Conservation (phyloP, 768 basidiomycete genomes). For the Pilatotrama ljubarskyi region DNA sequence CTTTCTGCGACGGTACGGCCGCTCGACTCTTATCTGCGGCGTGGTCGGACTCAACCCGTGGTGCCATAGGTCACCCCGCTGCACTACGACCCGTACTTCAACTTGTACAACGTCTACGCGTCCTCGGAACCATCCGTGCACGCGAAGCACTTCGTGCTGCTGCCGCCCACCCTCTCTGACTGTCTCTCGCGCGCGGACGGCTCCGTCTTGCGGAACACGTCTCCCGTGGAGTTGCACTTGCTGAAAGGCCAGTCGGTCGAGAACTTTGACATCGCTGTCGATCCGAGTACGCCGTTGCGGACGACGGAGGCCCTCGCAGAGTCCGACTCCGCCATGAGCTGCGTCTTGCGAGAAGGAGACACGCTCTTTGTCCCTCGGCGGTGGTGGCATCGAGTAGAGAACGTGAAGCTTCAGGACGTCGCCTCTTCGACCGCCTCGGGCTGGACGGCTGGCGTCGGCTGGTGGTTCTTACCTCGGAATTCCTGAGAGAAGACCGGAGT, state of each 20-base stretch:
- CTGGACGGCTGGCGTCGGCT: conserved; percentile 29
- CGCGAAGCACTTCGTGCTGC: conserved; percentile 27
- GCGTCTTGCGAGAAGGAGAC: conserved; percentile 26
- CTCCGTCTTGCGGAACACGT: conserved; percentile 20
- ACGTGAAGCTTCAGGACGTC: conserved; percentile 15
- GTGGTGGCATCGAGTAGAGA: conserved; percentile 32
- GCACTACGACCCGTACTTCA: conserved; percentile 30
- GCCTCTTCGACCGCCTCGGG: not conserved
- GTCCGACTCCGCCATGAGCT: conserved; percentile 15
- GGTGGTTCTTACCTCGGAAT: conserved; percentile 28
- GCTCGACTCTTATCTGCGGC: no score
- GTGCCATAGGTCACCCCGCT: conserved; percentile 24
- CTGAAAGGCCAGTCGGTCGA: not conserved
- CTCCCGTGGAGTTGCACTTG: conserved; percentile 16
- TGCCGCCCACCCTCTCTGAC: conserved; percentile 21
- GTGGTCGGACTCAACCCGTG: not conserved
- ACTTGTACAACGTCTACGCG: conserved; percentile 26
- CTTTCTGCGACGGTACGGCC: conserved; percentile 23
- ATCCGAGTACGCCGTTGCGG: not conserved
- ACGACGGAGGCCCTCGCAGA: conserved; percentile 9
- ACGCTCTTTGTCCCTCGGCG: conserved; percentile 28
- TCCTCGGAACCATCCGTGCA: conserved; percentile 17
- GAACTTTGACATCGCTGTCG: conserved; percentile 1
- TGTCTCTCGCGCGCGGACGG: conserved; percentile 7
- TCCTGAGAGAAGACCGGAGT: not conserved